phyloP scores from a whole-genome alignment of 257 asterid genomes.

The Solanum pennellii region DNA sequence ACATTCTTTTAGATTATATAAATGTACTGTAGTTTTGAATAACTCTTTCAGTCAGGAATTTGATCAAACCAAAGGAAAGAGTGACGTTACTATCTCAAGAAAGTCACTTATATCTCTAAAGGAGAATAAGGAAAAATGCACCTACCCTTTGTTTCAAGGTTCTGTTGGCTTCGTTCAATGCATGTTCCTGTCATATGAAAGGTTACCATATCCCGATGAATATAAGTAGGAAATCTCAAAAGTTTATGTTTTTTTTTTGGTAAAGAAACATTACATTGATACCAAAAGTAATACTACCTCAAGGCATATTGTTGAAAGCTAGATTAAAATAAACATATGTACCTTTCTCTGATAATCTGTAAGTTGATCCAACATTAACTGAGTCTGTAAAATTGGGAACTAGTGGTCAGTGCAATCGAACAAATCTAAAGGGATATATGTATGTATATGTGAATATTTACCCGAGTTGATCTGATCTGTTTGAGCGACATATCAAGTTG shows the following conservation, averaged over 20 bases:
- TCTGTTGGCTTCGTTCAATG: constrained; percentile 84
- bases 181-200: constrained; percentile 58
- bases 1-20: neutral
- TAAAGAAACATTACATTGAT: neutral
- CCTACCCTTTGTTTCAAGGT: constrained; percentile 82
- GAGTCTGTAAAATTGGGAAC: constrained; percentile 47
- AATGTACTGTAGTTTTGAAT: neutral
- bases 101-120: neutral
- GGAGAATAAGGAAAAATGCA: neutral
- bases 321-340: neutral
- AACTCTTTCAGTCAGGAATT: neutral
- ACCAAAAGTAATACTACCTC: neutral
- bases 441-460: neutral
- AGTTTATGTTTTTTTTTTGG: neutral
- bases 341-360: constrained; percentile 88
- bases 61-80: neutral
- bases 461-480: constrained; percentile 94
- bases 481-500: constrained; percentile 92
- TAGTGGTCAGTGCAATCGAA: neutral
- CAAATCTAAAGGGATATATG: neutral
- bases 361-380: constrained; percentile 90
- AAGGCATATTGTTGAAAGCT: neutral
- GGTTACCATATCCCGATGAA: neutral
- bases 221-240: neutral
- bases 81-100: neutral